Conservation (phyloP, 2,329 filamentous ascomycete species). For the Myriosclerotinia duriaeana region DNA sequence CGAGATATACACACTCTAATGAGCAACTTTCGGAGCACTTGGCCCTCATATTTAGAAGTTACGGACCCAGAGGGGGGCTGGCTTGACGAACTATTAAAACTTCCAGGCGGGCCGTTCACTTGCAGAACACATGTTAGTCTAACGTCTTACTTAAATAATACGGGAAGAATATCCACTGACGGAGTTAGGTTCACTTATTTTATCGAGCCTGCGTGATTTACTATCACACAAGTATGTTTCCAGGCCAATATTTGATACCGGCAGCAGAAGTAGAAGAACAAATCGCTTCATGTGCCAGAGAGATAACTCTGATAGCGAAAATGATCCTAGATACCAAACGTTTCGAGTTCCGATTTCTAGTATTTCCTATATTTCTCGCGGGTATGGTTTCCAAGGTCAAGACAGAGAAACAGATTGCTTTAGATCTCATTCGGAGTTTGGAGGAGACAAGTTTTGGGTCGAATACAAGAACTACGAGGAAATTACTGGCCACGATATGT, state of each 20-base stretch:
- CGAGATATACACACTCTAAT: background rate
- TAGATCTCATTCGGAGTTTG: slow-evolving; percentile 50
- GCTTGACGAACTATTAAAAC: slow-evolving; percentile 1
- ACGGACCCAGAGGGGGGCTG: background rate
- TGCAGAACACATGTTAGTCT: slow-evolving; percentile 13
- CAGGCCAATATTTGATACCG: slow-evolving; percentile 47
- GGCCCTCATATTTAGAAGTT: background rate
- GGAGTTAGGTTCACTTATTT: slow-evolving; percentile 45
- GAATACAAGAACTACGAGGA: slow-evolving; percentile 48
- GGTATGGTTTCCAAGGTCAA: slow-evolving; percentile 47
- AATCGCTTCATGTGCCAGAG: slow-evolving; percentile 46
- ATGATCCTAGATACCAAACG: slow-evolving; percentile 44
- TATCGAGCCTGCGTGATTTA: slow-evolving; percentile 53
- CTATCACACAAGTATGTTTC: slow-evolving; percentile 54
- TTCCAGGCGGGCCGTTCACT: slow-evolving; percentile 3
- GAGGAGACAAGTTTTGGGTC: slow-evolving; percentile 50
- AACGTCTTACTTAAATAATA: background rate
- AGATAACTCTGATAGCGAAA: slow-evolving; percentile 48
- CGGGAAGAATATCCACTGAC: slow-evolving; percentile 1
- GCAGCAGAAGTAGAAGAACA: slow-evolving; percentile 44
- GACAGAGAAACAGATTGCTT: slow-evolving; percentile 47
- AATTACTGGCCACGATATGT: slow-evolving; percentile 46
- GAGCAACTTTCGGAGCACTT: background rate
- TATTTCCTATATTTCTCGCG: slow-evolving; percentile 56
- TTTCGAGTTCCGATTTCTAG: slow-evolving; percentile 47